A percentile compares a stretch with the other conserved stretches of the same genome.
Evolutionary conservation across 208 protist species (phyloP).

Genomic region (Leishmania tarentolae): DNA sequence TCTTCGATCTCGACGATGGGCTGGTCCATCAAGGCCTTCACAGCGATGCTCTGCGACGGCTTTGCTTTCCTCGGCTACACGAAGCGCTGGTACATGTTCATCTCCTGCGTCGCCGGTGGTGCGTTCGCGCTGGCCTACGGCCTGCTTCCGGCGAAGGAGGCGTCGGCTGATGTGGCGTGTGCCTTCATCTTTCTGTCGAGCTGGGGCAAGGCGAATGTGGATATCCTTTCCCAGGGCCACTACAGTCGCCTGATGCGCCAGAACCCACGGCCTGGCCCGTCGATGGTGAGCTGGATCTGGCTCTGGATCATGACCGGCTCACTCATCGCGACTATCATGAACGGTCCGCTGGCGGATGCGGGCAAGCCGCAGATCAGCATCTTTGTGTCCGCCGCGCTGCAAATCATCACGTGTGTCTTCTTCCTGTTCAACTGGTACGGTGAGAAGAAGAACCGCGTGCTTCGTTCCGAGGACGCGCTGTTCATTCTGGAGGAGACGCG

Average conservation of each 20-base stretch:
- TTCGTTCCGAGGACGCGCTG: slow-evolving; percentile 44
- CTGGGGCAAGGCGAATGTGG: neutral
- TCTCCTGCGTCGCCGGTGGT: neutral
- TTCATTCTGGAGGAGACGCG: slow-evolving; percentile 32
- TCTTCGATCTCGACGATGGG: neutral
- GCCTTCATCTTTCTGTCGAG: neutral
- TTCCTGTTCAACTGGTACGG: slow-evolving; percentile 70
- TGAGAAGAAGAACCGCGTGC: slow-evolving; percentile 56
- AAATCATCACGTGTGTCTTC: slow-evolving; percentile 13
- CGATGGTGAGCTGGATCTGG: neutral
- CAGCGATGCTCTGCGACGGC: neutral
- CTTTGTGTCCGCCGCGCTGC: neutral
- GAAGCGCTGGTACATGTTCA: neutral
- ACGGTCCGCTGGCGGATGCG: neutral
- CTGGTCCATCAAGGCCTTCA: neutral
- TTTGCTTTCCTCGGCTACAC: slow-evolving; percentile 1
- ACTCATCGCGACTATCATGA: neutral
- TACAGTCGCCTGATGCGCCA: neutral
- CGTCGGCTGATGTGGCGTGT: neutral
- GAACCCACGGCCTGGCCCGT: neutral
- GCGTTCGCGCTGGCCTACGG: neutral
- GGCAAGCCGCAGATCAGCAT: slow-evolving; percentile 2
- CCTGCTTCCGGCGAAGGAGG: neutral
- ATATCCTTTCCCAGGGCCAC: neutral
- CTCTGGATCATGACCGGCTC: neutral